Evolutionary conservation across 2,329 filamentous ascomycete species (phyloP), one percentile per base, ranked within the genome.

Genomic region (Fusarium fracticaudum): DNA sequence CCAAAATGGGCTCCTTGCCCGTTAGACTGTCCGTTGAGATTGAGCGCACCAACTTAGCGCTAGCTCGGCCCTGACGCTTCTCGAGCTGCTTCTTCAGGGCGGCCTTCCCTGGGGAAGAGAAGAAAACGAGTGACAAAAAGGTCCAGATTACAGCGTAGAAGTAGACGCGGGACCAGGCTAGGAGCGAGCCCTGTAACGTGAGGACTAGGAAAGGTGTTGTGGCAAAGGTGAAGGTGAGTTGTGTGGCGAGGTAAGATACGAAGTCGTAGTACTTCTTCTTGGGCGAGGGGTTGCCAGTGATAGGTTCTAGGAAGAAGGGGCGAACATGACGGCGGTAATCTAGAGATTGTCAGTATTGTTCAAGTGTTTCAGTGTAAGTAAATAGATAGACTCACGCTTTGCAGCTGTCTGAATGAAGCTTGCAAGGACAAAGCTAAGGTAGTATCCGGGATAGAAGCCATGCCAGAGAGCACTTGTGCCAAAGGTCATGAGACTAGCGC

Each of bases 391-490:
- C 92, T 81, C 87, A 98, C 95, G 95, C 86, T 99, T 99, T 63
- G 96, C 95, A 24, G 92, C 92, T 5, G 95, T 98, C 81, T 99
- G 96, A 37, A 98, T 89, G 75, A 99, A 93, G 71, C 94, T 95
- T 3, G 94, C 96, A 13, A 98, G 87, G 45, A 98, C 85, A 79
- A 99, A 99, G 10, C 93, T 89, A 69, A 99, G 84, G 82, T 98
- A 98, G 83, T 99, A 99, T 11, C 96, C 96, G 0, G 96, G 96
- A 76, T 97, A 97, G 84, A 99, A 99, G 37, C 96, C 96, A 80
- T 99, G 96, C 96, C 96, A 99, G 76, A 98, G 92, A 7, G 96
- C 96, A 79, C 95, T 98, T 26, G 96, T 98, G 12, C 91, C 90
- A 81, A 99, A 99, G 0, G 96, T 99, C 40, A 95, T 94, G 85